These are phyloP conservation scores for Byssothecium circinans DNA, from an alignment of 2,329 filamentous ascomycete genomes.

Conservation along the genomic window DNA sequence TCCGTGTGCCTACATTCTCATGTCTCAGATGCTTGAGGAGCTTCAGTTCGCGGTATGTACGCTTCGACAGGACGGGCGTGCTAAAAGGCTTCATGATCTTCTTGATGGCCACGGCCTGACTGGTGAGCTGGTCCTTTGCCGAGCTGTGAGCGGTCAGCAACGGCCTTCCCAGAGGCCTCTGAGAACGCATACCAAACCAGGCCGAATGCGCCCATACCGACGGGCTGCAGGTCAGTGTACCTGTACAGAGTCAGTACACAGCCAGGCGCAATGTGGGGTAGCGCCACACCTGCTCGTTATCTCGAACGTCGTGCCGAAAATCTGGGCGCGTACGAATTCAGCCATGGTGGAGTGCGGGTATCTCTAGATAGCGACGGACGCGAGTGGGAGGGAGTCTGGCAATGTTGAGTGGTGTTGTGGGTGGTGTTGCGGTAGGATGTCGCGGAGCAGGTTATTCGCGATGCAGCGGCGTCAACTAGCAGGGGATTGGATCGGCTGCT, in stretches of 20 bases:
- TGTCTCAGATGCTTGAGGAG: constrained; percentile 94
- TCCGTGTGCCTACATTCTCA: constrained; percentile 72
- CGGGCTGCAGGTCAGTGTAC: constrained; percentile 96
- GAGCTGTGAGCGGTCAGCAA: constrained; percentile 62
- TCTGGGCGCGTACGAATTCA: constrained; percentile 98
- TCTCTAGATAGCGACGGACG: constrained; percentile 25
- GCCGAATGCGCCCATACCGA: constrained; percentile 98
- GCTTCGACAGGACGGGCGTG: constrained; percentile 96
- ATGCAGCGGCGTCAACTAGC: constrained; percentile 18
- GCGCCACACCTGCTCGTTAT: constrained; percentile 86
- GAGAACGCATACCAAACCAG: constrained; percentile 76
- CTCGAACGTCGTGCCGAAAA: constrained; percentile 99
- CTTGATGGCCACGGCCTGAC: constrained; percentile 96
- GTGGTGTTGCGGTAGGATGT: constrained; percentile 16
- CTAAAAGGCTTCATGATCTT: constrained; percentile 99
- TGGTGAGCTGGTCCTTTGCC: constrained; percentile 95
- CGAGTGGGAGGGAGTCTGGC: constrained; percentile 18
- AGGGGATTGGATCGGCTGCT: constrained; percentile 25
- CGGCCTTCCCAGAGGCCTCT: constrained; percentile 2
- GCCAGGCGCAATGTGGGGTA: constrained; percentile 24
- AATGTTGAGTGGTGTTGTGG: too few relatives aligned
- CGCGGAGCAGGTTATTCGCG: constrained; percentile 30
- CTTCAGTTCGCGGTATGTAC: constrained; percentile 97
- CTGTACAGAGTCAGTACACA: constrained; percentile 52
- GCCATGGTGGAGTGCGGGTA: constrained; percentile 69